Evolutionary conservation across 352 stramenopile genomes (phyloP).

Genomic region (Phytophthora ramorum): DNA sequence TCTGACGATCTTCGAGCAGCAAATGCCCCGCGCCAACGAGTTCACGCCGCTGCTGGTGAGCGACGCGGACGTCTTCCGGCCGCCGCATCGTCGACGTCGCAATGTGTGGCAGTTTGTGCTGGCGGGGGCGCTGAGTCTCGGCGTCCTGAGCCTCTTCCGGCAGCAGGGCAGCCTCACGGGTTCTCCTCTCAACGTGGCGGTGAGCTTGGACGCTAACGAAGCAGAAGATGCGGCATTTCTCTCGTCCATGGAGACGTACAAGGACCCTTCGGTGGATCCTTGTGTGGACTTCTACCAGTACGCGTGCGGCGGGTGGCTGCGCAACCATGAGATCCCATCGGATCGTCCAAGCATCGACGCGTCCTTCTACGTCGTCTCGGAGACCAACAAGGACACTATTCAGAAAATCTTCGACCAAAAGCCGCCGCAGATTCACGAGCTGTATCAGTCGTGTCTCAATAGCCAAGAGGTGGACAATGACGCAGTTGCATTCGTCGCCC

Average conservation of each 20-base stretch:
- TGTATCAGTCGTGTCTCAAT: conserved; percentile 67
- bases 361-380: conserved; percentile 59
- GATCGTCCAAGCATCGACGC: conserved; percentile 57
- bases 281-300: conserved; percentile 84
- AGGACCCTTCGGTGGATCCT: conserved; percentile 62
- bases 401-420: conserved; percentile 53
- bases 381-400: conserved; percentile 64
- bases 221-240: conserved; percentile 48
- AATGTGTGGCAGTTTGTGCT: conserved; percentile 31
- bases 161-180: conserved; percentile 1
- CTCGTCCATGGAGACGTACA: conserved; percentile 47
- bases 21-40: conserved; percentile 29
- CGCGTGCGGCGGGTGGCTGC: conserved; percentile 77
- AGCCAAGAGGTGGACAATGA: conserved; percentile 45
- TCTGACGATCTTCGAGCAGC: not conserved
- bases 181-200: not conserved
- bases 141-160: conserved; percentile 29
- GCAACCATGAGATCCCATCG: conserved; percentile 53
- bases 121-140: conserved; percentile 16
- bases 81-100: not conserved
- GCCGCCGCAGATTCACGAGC: conserved; percentile 61
- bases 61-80: not conserved
- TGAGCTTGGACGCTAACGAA: conserved; percentile 17
- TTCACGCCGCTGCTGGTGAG: conserved; percentile 38
- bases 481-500: conserved; percentile 44